Evolutionary conservation across 2,329 filamentous ascomycete genomes (phyloP).

Genomic region (Teratosphaeria destructans): DNA sequence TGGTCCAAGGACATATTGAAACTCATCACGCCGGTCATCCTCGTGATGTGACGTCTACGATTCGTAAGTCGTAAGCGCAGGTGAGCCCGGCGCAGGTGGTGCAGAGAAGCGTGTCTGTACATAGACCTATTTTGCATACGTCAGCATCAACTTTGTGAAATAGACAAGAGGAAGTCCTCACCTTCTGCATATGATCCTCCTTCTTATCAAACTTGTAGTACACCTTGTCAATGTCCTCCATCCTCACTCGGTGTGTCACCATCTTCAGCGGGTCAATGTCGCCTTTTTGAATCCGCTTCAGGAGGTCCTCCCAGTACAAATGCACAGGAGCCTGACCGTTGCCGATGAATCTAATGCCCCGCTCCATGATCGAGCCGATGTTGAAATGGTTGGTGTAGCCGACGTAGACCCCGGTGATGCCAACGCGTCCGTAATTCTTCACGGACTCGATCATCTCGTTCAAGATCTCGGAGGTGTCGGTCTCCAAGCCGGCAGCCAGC

Average conservation of each 20-base stretch:
- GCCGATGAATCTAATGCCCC: constrained; percentile 67
- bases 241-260: constrained; percentile 62
- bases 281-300: constrained; percentile 55
- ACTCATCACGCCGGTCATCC: not conserved
- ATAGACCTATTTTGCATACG: constrained; percentile 40
- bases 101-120: constrained; percentile 49
- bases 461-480: constrained; percentile 70
- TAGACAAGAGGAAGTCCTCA: not conserved
- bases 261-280: constrained; percentile 68
- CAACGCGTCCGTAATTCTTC: constrained; percentile 60
- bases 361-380: constrained; percentile 74
- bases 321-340: constrained; percentile 66
- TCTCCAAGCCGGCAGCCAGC: constrained; percentile 58
- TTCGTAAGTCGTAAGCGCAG: constrained; percentile 38
- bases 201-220: constrained; percentile 57
- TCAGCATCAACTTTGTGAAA: not conserved
- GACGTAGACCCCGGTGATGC: constrained; percentile 63
- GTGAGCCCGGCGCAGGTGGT: constrained; percentile 41
- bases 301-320: constrained; percentile 71
- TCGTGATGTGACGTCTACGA: not conserved
- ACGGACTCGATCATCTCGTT: constrained; percentile 74
- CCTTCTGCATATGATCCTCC: constrained; percentile 68
- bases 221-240: constrained; percentile 42
- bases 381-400: constrained; percentile 70
- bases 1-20: not conserved